Evolutionary conservation across 345 rosid species (phyloP).

Genomic region (Rhizophora apiculata): DNA sequence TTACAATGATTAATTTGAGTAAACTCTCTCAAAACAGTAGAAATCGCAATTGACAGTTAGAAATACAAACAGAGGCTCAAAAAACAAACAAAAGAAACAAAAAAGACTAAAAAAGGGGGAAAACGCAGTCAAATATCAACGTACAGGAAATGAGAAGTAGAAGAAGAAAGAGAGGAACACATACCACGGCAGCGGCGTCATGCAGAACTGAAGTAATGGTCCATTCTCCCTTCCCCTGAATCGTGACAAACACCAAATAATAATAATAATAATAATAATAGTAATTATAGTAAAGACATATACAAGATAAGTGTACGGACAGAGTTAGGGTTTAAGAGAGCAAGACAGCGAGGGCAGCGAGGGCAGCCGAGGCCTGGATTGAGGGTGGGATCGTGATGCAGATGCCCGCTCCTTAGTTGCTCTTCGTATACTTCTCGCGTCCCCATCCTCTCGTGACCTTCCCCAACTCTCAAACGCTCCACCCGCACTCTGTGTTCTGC

Average conservation of each 20-base stretch:
- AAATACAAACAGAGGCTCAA: neutral
- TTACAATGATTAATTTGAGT: no score
- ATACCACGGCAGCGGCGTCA: slow-evolving; percentile 85
- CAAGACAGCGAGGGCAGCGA: slow-evolving; percentile 94
- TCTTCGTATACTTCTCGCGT: slow-evolving; percentile 86
- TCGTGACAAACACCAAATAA: neutral
- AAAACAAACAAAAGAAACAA: no score
- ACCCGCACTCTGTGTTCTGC: no score
- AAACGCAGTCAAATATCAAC: no score
- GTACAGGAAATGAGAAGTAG: neutral
- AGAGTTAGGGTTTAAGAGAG: slow-evolving; percentile 60
- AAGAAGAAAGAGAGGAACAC: slow-evolving; percentile 14
- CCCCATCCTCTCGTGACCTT: slow-evolving; percentile 39
- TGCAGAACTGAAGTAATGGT: slow-evolving; percentile 72
- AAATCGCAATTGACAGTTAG: neutral
- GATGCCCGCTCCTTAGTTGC: slow-evolving; percentile 66
- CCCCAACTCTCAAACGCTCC: no score
- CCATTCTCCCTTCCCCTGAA: slow-evolving; percentile 75
- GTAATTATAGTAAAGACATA: neutral
- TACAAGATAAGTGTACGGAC: slow-evolving; percentile 28
- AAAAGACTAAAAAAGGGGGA: no score
- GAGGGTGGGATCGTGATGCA: slow-evolving; percentile 78
- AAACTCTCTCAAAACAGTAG: no score
- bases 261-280: neutral
- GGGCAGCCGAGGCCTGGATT: slow-evolving; percentile 85